Evolutionary conservation across 768 basidiomycete genomes (phyloP).

Genomic region (Pleurotus salmoneostramineus): DNA sequence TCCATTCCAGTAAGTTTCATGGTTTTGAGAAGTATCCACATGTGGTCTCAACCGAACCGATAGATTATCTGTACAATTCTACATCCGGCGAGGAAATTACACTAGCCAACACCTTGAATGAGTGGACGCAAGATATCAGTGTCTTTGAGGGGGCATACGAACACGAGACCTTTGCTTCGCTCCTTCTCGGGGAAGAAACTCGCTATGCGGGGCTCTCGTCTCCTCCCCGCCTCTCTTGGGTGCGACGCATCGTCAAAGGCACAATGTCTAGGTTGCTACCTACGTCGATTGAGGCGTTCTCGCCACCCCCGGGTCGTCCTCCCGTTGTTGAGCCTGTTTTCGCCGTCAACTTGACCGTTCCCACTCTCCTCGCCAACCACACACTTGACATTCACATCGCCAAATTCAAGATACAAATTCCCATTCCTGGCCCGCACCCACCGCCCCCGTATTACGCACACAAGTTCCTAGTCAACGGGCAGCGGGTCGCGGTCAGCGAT

Average conservation of each 20-base stretch:
- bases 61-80: conserved; percentile 27
- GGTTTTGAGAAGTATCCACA: background rate
- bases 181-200: background rate
- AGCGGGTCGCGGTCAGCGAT: conserved; percentile 35
- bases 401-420: conserved; percentile 38
- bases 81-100: conserved; percentile 14
- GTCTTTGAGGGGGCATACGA: background rate
- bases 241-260: background rate
- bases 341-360: conserved; percentile 28
- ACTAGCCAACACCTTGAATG: background rate
- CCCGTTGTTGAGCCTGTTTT: conserved; percentile 25
- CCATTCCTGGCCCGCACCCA: conserved; percentile 29
- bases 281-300: no score
- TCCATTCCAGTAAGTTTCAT: conserved; percentile 42
- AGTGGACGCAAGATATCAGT: background rate
- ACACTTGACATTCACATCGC: conserved; percentile 42
- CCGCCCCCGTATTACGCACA: conserved; percentile 25
- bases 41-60: background rate
- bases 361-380: conserved; percentile 40
- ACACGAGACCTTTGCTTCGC: background rate
- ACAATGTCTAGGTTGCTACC: no score
- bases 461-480: conserved; percentile 35
- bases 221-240: background rate
- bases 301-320: background rate
- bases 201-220: background rate